Evolutionary conservation across 164 flowering plant species (phyloP).

Genomic region (Protea cynaroides): DNA sequence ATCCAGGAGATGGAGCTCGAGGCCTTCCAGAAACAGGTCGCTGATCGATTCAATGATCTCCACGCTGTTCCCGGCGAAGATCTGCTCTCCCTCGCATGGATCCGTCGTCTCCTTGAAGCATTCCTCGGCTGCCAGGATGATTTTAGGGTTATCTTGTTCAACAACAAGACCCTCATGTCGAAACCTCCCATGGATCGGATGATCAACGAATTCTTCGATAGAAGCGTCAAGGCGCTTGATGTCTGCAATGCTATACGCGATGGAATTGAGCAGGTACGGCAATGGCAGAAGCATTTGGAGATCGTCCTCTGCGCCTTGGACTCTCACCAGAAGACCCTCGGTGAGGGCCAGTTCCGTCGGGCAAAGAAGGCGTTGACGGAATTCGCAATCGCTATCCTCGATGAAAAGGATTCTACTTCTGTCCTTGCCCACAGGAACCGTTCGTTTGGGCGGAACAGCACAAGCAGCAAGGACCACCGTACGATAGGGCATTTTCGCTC

Average conservation of each 20-base stretch:
- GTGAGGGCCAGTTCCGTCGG: slow-evolving; percentile 81
- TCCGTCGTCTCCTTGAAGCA: slow-evolving; percentile 56
- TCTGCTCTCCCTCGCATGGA: slow-evolving; percentile 65
- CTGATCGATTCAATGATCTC: slow-evolving; percentile 48
- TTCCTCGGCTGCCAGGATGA: slow-evolving; percentile 79
- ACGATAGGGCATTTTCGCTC: slow-evolving; percentile 54
- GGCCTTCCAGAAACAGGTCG: slow-evolving; percentile 57
- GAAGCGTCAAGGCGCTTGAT: slow-evolving; percentile 78
- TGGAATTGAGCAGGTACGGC: slow-evolving; percentile 77
- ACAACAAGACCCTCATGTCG: slow-evolving; percentile 24
- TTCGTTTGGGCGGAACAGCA: slow-evolving; percentile 62
- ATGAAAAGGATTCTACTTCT: slow-evolving; percentile 58
- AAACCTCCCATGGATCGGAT: slow-evolving; percentile 55
- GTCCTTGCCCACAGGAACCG: slow-evolving; percentile 55
- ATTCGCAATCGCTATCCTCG: slow-evolving; percentile 68
- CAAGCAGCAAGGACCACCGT: slow-evolving; percentile 29
- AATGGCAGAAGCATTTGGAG: slow-evolving; percentile 80
- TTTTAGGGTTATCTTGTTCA: slow-evolving; percentile 47
- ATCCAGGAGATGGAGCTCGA: slow-evolving; percentile 49
- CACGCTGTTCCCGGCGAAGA: slow-evolving; percentile 34
- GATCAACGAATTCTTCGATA: slow-evolving; percentile 53
- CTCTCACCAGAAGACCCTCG: slow-evolving; percentile 33
- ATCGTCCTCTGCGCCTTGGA: slow-evolving; percentile 65
- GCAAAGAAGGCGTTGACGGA: slow-evolving; percentile 82
- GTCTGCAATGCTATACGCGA: slow-evolving; percentile 86